Conservation (phyloP, 306 rosid species). For the Quercus aquifolioides region DNA sequence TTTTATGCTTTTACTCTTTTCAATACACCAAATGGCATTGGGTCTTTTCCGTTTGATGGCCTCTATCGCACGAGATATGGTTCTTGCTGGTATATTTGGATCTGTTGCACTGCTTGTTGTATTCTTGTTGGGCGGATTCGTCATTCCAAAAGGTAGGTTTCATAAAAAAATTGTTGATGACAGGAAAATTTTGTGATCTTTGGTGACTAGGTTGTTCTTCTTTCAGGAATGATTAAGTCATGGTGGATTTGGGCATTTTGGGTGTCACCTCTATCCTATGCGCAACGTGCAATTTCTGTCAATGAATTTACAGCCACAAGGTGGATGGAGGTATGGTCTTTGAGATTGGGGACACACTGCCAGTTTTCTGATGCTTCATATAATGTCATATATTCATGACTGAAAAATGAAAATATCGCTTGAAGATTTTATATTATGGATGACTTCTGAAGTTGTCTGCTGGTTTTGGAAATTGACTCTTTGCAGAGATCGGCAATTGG, state of each 20-base stretch:
- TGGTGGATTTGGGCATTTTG: conserved; percentile 94
- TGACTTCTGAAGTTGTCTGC: conserved; percentile 5
- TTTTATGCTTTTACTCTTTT: conserved; percentile 63
- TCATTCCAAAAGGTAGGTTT: conserved; percentile 72
- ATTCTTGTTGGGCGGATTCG: conserved; percentile 80
- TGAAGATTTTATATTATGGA: neutral
- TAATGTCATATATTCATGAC: neutral
- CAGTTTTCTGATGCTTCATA: neutral
- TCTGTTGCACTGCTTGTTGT: conserved; percentile 66
- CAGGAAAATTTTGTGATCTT: neutral
- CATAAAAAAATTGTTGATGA: neutral
- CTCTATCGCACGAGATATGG: conserved; percentile 73
- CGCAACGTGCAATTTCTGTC: conserved; percentile 69
- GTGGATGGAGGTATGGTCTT: conserved; percentile 70
- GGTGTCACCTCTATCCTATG: conserved; percentile 83
- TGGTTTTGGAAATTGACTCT: conserved; percentile 8
- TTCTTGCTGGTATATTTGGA: conserved; percentile 79
- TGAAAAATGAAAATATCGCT: neutral
- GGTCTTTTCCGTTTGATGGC: conserved; percentile 91
- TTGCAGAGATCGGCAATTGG: conserved; percentile 54
- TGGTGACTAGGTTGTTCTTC: conserved; percentile 19
- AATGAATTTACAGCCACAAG: conserved; percentile 81
- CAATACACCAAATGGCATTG: conserved; percentile 87
- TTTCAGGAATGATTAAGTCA: conserved; percentile 65
- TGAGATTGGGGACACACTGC: conserved; percentile 14